Percentiles rank a stretch among this genome's conserved stretches.
These are phyloP conservation scores for Cyberlindnera galapagoensis DNA, from an alignment of 805 yeast species.

Conservation along the genomic window DNA sequence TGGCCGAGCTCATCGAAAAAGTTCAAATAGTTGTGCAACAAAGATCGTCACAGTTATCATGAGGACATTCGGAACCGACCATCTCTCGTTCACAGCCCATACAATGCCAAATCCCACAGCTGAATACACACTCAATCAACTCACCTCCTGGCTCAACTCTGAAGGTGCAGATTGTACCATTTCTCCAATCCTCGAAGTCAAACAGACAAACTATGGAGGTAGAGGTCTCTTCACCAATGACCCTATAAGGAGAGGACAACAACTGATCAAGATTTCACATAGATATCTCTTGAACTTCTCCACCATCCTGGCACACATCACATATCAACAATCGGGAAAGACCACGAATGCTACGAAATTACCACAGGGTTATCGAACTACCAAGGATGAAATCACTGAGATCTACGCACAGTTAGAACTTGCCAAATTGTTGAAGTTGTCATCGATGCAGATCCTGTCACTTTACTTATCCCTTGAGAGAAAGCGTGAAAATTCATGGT, in stretches of 20 bases:
- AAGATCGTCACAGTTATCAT: no score
- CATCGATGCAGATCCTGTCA: slow-evolving; percentile 56
- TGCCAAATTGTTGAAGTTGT: slow-evolving; percentile 33
- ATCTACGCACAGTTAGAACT: slow-evolving; percentile 11
- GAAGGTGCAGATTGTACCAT: slow-evolving; percentile 19
- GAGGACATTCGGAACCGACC: no score
- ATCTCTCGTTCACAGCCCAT: no score
- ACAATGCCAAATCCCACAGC: no score
- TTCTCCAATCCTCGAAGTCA: slow-evolving; percentile 35
- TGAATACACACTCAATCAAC: slow-evolving; percentile 10
- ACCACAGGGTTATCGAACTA: slow-evolving; percentile 13
- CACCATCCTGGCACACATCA: slow-evolving; percentile 42
- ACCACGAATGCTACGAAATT: slow-evolving; percentile 22
- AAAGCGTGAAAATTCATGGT: slow-evolving; percentile 39
- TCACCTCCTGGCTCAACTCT: slow-evolving; percentile 28
- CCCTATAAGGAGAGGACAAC: slow-evolving; percentile 33
- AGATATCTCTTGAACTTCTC: slow-evolving; percentile 52
- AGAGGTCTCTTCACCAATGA: slow-evolving; percentile 50
- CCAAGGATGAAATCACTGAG: slow-evolving; percentile 11
- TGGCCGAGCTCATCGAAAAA: no score
- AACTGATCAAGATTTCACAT: slow-evolving; percentile 51
- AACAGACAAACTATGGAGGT: slow-evolving; percentile 44
- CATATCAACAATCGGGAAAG: slow-evolving; percentile 6
- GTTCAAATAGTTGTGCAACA: no score
- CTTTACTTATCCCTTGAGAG: slow-evolving; percentile 43